Evolutionary conservation across 1,139 yeast species (phyloP), one percentile per base, ranked within the genome.

Genomic region (Spathaspora sp.): DNA sequence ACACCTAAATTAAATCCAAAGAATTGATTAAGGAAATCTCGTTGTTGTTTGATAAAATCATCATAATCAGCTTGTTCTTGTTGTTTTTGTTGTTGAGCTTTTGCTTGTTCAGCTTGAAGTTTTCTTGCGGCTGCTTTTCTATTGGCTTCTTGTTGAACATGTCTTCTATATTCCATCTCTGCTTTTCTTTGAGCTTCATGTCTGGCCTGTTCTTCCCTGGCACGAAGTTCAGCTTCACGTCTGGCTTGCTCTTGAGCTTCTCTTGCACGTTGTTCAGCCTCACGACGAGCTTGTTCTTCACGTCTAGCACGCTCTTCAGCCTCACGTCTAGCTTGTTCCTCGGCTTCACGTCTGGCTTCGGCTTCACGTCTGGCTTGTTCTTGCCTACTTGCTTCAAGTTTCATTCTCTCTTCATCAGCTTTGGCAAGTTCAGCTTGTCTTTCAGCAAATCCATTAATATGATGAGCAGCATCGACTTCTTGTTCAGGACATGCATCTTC

Each of bases 51-150:
- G 16, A 43, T 27, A 17, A 40, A 50, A 10, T 47, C 40, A 11
- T 53, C 48, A 34, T 52, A 50, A 34, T 48, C 51, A 9, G 11
- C 9, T 37, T 41, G 13, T 18, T 46, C 29, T 24, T 23, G 39
- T 7, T n/a, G 20, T 17, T 20, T 34, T 39, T 29, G 33, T 7
- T n/a, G 20, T n/a, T 20, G 34, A 39, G 70, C 70, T 11, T 31
- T 31, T 47, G 75, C 78, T 50, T 72, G 48, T 53, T 74, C 74
- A 10, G 65, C 58, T 48, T 74, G 78, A 54, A 79, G 65, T 52
- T 73, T 74, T 26, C 39, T 33, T 9, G 31, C n/a, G n/a, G 42
- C 36, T 44, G 45, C 42, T 48, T 44, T 47, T 43, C 42, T 50
- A 27, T 39, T 47, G n/a, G 29, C 51, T 42, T 44, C 42, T 27